These are phyloP conservation scores for Rhizopogon vinicolor DNA, from an alignment of 768 basidiomycete species.

Conservation along the genomic window DNA sequence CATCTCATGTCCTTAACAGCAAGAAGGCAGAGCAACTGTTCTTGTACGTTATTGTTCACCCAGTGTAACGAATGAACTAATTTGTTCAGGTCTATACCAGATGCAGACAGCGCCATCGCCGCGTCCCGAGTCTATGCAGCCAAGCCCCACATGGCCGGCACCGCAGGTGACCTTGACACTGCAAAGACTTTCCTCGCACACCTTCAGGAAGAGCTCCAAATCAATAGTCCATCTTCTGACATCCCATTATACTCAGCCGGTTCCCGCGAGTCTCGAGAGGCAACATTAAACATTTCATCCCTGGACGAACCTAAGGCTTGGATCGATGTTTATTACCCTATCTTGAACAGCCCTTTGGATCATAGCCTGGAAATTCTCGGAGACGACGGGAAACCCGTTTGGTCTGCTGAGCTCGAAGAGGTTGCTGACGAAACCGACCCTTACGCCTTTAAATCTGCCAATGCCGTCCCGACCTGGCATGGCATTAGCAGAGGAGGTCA, in stretches of 20 bases:
- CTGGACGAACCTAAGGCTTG: slow-evolving; percentile 44
- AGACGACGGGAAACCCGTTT: slow-evolving; percentile 42
- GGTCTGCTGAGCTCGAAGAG: slow-evolving; percentile 65
- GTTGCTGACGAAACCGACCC: slow-evolving; percentile 61
- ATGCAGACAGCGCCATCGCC: slow-evolving; percentile 41
- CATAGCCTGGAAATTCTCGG: slow-evolving; percentile 51
- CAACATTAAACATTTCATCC: slow-evolving; percentile 44
- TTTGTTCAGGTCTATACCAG: slow-evolving; percentile 42
- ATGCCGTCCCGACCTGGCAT: slow-evolving; percentile 63
- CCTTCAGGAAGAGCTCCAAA: slow-evolving; percentile 48
- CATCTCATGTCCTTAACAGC: slow-evolving; percentile 21
- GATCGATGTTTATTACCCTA: slow-evolving; percentile 72
- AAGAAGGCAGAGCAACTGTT: slow-evolving; percentile 40
- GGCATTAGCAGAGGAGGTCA: slow-evolving; percentile 65
- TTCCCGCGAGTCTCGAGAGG: slow-evolving; percentile 44
- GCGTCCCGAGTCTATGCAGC: slow-evolving; percentile 50
- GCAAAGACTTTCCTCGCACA: slow-evolving; percentile 50
- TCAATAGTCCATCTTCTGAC: slow-evolving; percentile 21
- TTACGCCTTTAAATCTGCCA: slow-evolving; percentile 52
- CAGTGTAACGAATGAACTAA: neutral
- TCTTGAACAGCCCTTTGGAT: slow-evolving; percentile 64
- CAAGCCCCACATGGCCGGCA: slow-evolving; percentile 61
- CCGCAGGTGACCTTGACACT: slow-evolving; percentile 48
- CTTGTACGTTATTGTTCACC: slow-evolving; percentile 29
- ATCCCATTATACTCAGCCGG: slow-evolving; percentile 55